Conservation (phyloP, 805 yeast genomes). For the Kluyveromyces aestuarii region DNA sequence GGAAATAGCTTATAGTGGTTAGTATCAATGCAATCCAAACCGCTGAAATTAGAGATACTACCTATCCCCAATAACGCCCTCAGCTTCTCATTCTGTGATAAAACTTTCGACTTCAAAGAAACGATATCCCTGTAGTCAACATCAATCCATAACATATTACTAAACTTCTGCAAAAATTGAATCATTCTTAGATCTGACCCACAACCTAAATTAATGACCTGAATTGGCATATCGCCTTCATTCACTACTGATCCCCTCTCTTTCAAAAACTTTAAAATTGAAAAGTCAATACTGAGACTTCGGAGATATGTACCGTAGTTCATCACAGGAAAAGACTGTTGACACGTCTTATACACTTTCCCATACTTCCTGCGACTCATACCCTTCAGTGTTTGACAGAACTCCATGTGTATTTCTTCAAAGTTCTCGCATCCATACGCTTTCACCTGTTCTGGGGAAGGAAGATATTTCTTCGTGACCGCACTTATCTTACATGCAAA, state of each 20-base stretch:
- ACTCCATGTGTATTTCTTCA: slow-evolving; percentile 16
- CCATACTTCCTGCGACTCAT: slow-evolving; percentile 14
- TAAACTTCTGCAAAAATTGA: slow-evolving; percentile 25
- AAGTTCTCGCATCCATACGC: slow-evolving; percentile 8
- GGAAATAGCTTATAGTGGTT: slow-evolving; percentile 22
- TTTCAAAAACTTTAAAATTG: slow-evolving; percentile 35
- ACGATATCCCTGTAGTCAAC: slow-evolving; percentile 42
- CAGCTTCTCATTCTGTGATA: slow-evolving; percentile 7
- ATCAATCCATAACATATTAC: slow-evolving; percentile 35
- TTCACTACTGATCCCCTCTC: slow-evolving; percentile 7
- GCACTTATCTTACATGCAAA: slow-evolving; percentile 54
- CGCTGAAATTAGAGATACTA: background rate
- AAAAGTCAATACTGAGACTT: slow-evolving; percentile 41
- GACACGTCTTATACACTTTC: slow-evolving; percentile 12
- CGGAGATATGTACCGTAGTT: slow-evolving; percentile 65
- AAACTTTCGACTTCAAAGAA: slow-evolving; percentile 31
- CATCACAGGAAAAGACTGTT: slow-evolving; percentile 49
- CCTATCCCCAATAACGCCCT: slow-evolving; percentile 1
- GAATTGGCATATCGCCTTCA: slow-evolving; percentile 24
- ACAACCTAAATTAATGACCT: slow-evolving; percentile 58
- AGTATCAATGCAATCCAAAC: slow-evolving; percentile 2
- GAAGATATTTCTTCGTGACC: slow-evolving; percentile 39
- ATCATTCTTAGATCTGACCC: slow-evolving; percentile 55
- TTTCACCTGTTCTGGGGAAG: slow-evolving; percentile 25
- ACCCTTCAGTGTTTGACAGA: slow-evolving; percentile 12